Evolutionary conservation across 2,329 filamentous ascomycete genomes (phyloP), one percentile per base, ranked within the genome.

Genomic region (Sclerotinia minor): DNA sequence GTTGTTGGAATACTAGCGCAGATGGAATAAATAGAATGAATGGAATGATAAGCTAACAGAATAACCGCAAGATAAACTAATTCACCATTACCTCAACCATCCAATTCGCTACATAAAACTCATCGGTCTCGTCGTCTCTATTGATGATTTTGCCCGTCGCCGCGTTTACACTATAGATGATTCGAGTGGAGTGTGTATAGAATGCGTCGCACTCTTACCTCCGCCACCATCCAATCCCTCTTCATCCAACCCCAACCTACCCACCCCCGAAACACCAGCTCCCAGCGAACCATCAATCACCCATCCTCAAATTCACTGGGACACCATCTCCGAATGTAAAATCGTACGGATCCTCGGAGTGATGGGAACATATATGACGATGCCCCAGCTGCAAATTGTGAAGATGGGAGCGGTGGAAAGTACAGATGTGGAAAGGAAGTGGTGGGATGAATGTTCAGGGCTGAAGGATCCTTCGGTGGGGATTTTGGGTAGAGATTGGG

Each of bases 21-120:
- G 9, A 9, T 6, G 3, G 26, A 47, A 47, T 13, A 8, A 2
- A 41, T 57, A 26, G 2, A 17, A 47, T n/a, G 3, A 8, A 32
- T 7, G 32, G 26, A 26, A 35, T 6, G 0, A 7, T 7, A 3
- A 44, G 44, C 32, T 66, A 49, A 66, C 26, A 15, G 15, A 21
- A n/a, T 5, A 3, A 24, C 3, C 19, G 38, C 15, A 84, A 84
- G 82, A 82, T 60, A 83, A 86, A 73, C 80, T 83, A 71, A 80
- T 89, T 45, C 89, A 83, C 76, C 92, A 93, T 78, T 83, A 88
- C 79, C 65, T 60, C 9, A 94, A 93, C 77, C 87, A 94, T 72
- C 91, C 91, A 0, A 87, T 94, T 73, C 87, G 87, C 83, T 94
- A 89, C 85, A 85, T 91, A 65, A 87, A 89, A 70, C 78, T 94